Evolutionary conservation across 352 stramenopile genomes (phyloP).

Genomic region (Phytophthora agathidicida): DNA sequence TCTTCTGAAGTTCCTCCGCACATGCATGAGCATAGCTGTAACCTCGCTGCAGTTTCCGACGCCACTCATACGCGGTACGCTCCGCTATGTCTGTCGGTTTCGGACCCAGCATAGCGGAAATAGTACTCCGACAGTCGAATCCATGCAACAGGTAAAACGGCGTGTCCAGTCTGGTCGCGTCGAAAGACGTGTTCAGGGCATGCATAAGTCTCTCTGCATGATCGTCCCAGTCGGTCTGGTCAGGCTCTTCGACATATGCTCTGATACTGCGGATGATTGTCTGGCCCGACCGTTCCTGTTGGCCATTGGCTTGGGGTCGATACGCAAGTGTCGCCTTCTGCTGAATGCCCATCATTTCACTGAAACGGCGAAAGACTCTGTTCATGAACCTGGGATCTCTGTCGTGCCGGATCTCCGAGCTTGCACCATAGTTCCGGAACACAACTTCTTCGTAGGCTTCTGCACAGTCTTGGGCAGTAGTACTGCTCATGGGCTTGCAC

Average conservation of each 20-base stretch:
- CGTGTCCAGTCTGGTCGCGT: neutral
- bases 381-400: neutral
- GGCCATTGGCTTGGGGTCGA: neutral
- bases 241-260: neutral
- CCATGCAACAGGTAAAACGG: conserved; percentile 1
- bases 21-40: neutral
- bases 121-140: neutral
- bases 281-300: neutral
- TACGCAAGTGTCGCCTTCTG: neutral
- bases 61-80: neutral
- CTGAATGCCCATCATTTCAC: neutral
- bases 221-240: conserved; percentile 1
- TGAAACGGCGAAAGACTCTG: neutral
- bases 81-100: neutral
- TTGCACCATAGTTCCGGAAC: neutral
- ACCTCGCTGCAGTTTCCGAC: neutral
- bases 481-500: neutral
- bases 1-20: neutral
- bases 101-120: neutral
- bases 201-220: neutral
- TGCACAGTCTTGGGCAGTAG: neutral
- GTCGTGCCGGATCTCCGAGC: neutral
- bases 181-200: neutral
- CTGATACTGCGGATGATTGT: neutral
- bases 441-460: neutral